Conservation (phyloP, 495 filamentous ascomycete species). For the Penicillium paxilli region DNA sequence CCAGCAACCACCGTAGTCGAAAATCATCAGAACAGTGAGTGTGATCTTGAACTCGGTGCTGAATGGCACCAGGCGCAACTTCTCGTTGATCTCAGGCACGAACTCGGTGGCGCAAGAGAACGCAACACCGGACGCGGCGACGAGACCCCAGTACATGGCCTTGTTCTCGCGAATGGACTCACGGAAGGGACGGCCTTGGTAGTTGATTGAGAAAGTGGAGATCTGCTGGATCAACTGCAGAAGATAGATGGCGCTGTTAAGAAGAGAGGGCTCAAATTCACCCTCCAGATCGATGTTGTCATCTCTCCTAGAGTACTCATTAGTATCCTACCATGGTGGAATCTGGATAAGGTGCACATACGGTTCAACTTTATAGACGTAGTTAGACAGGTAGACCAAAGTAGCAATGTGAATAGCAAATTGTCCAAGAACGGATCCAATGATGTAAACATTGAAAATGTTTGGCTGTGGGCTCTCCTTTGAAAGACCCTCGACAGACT, state of each 20-base stretch:
- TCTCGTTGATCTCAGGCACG: slow-evolving; percentile 91
- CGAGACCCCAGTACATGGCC: slow-evolving; percentile 96
- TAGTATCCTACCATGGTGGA: slow-evolving; percentile 13
- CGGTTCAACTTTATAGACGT: slow-evolving; percentile 81
- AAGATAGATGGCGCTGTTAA: slow-evolving; percentile 97
- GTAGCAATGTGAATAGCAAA: slow-evolving; percentile 96
- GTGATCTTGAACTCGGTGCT: slow-evolving; percentile 83
- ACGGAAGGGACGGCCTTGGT: slow-evolving; percentile 96
- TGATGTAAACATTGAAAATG: slow-evolving; percentile 99
- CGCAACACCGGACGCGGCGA: slow-evolving; percentile 83
- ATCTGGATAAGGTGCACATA: slow-evolving; percentile 44
- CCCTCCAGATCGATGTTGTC: slow-evolving; percentile 86
- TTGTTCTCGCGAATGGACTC: slow-evolving; percentile 93
- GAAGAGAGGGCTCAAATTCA: slow-evolving; percentile 89
- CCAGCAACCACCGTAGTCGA: slow-evolving; percentile 90
- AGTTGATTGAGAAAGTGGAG: slow-evolving; percentile 99
- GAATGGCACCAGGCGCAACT: slow-evolving; percentile 93
- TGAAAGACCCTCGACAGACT: slow-evolving; percentile 90
- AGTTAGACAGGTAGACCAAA: slow-evolving; percentile 89
- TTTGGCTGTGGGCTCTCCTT: slow-evolving; percentile 98
- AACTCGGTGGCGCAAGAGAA: slow-evolving; percentile 97
- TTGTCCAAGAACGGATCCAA: slow-evolving; percentile 94
- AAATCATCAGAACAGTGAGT: slow-evolving; percentile 79
- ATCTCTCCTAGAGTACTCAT: slow-evolving; percentile 54
- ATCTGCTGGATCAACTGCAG: slow-evolving; percentile 99